These are phyloP conservation scores for Podaxis rugospora DNA, from an alignment of 768 basidiomycete species.

Conservation along the genomic window DNA sequence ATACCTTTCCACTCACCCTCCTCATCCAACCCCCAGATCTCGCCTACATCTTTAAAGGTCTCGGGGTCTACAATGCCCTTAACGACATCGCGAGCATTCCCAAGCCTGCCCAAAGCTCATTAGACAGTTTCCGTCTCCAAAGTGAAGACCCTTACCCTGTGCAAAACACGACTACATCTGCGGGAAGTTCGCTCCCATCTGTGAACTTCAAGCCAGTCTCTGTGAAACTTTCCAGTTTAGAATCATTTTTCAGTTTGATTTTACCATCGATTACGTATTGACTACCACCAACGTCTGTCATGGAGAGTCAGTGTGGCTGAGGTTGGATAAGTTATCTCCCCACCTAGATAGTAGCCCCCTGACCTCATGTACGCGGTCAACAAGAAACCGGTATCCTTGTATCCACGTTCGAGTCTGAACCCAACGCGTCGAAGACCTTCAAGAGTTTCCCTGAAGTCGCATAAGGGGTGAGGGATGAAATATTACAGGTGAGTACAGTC, in stretches of 20 bases:
- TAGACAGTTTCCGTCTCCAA: not conserved
- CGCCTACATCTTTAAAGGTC: slow-evolving; percentile 37
- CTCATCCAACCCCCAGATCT: slow-evolving; percentile 56
- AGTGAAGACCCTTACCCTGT: slow-evolving; percentile 42
- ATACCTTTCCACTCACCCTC: slow-evolving; percentile 58
- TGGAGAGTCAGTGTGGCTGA: not conserved
- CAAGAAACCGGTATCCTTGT: slow-evolving; percentile 32
- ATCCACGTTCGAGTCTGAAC: slow-evolving; percentile 39
- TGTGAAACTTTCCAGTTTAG: slow-evolving; percentile 40
- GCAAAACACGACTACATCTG: slow-evolving; percentile 55
- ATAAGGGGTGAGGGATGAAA: not conserved
- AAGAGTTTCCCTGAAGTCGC: slow-evolving; percentile 23
- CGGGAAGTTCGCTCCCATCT: slow-evolving; percentile 40
- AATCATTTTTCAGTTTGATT: slow-evolving; percentile 67
- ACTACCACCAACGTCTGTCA: slow-evolving; percentile 51
- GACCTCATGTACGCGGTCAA: slow-evolving; percentile 25
- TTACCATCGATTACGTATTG: slow-evolving; percentile 61
- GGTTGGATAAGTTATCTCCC: not conserved
- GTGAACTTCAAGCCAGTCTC: slow-evolving; percentile 41
- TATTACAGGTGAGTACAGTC: not conserved
- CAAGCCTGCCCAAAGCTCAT: slow-evolving; percentile 31
- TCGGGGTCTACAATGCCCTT: slow-evolving; percentile 37
- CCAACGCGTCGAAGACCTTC: slow-evolving; percentile 37
- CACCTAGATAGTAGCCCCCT: slow-evolving; percentile 36
- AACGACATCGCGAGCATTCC: slow-evolving; percentile 35